Evolutionary conservation across 177 flowering plant genomes (phyloP).

Genomic region (Vitis hybrid): DNA sequence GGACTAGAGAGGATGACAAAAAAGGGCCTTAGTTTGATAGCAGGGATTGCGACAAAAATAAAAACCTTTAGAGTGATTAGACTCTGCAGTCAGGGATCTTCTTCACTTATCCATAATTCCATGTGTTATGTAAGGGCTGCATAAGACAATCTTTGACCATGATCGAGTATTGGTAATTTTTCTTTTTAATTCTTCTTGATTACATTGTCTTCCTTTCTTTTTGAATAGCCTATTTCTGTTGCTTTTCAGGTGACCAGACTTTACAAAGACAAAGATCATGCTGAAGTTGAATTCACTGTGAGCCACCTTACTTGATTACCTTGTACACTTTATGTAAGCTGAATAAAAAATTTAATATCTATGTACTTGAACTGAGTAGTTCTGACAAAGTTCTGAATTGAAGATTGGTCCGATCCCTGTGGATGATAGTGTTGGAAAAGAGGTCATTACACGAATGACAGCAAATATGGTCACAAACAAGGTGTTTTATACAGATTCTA

Average conservation of each 20-base stretch:
- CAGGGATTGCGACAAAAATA: too few species aligned
- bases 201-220: too few species aligned
- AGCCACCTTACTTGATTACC: slow-evolving; percentile 27
- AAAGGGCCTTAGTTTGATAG: too few species aligned
- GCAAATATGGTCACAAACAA: slow-evolving; percentile 73
- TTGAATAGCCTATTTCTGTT: not conserved
- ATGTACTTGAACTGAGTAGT: not conserved
- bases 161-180: too few species aligned
- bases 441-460: slow-evolving; percentile 70
- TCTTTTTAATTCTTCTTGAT: too few species aligned
- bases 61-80: too few species aligned
- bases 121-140: too few species aligned
- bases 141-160: too few species aligned
- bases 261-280: slow-evolving; percentile 79
- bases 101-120: too few species aligned
- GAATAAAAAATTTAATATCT: not conserved
- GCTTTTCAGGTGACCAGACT: slow-evolving; percentile 65
- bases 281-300: slow-evolving; percentile 89
- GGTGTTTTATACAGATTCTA: slow-evolving; percentile 85
- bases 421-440: slow-evolving; percentile 76
- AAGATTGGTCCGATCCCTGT: slow-evolving; percentile 86
- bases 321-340: not conserved
- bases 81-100: too few species aligned
- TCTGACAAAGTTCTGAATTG: slow-evolving; percentile 25
- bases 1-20: too few species aligned